These are phyloP conservation scores for Aspergillus latus DNA, from an alignment of 2,329 filamentous ascomycete species.

Conservation along the genomic window DNA sequence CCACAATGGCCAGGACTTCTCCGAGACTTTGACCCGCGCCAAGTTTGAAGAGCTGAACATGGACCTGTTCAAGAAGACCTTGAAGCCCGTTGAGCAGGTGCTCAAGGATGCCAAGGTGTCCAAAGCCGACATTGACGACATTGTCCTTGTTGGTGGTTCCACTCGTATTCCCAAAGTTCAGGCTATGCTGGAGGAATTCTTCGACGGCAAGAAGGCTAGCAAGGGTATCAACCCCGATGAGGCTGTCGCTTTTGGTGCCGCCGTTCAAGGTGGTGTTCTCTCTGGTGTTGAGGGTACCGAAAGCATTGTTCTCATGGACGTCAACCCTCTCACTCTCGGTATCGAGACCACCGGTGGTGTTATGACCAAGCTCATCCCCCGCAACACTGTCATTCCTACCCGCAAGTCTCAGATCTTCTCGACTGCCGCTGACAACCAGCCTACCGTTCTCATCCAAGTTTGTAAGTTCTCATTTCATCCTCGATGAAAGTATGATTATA, in stretches of 20 bases:
- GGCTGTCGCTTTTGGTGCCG: constrained; percentile 96
- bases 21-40: constrained; percentile 94
- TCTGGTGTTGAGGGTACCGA: constrained; percentile 79
- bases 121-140: constrained; percentile 93
- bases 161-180: constrained; percentile 99
- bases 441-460: constrained; percentile 91
- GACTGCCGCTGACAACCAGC: constrained; percentile 94
- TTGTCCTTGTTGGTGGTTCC: constrained; percentile 96
- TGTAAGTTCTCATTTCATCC: constrained; percentile 45
- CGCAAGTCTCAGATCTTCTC: constrained; percentile 99
- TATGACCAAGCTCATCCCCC: constrained; percentile 95
- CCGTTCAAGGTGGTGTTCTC: constrained; percentile 94
- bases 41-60: constrained; percentile 99
- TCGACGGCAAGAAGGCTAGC: constrained; percentile 91
- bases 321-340: constrained; percentile 93
- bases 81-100: constrained; percentile 98
- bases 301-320: constrained; percentile 91
- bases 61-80: constrained; percentile 98
- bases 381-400: constrained; percentile 91
- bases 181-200: constrained; percentile 91
- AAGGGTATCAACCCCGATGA: constrained; percentile 99
- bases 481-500: constrained; percentile 10
- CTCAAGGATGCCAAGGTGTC: constrained; percentile 97
- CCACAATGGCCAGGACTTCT: constrained; percentile 96
- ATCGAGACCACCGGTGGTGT: constrained; percentile 97